Conservation (phyloP, 805 yeast species). For the Myxozyma lipomycoides region DNA sequence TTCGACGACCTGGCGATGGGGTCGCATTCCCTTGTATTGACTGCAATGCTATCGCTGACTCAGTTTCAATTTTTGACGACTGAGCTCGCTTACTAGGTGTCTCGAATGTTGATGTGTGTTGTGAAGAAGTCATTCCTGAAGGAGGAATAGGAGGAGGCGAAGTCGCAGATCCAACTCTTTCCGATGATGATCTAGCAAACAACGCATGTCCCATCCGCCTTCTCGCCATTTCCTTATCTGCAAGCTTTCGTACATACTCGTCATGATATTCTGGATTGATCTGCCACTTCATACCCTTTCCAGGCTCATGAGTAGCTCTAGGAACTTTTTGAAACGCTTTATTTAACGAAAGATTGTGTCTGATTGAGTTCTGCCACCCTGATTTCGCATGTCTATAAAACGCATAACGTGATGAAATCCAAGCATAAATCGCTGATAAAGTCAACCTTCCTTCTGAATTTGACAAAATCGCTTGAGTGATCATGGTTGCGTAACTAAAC, state of each 20-base stretch:
- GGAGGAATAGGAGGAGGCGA: too few species aligned
- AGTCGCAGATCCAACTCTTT: too few species aligned
- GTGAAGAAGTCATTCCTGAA: too few species aligned
- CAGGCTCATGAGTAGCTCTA: conserved; percentile 91
- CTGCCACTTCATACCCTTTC: conserved; percentile 99
- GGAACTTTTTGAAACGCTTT: conserved; percentile 98
- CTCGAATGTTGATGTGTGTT: not conserved
- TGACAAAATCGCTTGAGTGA: conserved; percentile 91
- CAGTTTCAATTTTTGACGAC: not conserved
- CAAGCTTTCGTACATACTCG: conserved; percentile 78
- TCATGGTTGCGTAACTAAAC: conserved; percentile 95
- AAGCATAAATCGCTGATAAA: conserved; percentile 83
- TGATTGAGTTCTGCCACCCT: conserved; percentile 98
- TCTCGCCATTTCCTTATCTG: conserved; percentile 49
- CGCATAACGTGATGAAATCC: conserved; percentile 84
- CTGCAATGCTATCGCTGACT: not conserved
- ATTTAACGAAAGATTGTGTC: conserved; percentile 89
- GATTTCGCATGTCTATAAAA: conserved; percentile 87
- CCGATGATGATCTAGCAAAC: not conserved
- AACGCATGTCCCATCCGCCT: conserved; percentile 13
- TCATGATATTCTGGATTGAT: conserved; percentile 77
- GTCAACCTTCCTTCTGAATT: conserved; percentile 85
- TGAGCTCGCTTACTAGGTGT: conserved; percentile 16
- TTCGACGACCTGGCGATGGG: conserved; percentile 14
- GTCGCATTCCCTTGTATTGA: conserved; percentile 13